Percentiles rank a stretch among this genome's conserved stretches.
These are phyloP conservation scores for Nemophila menziesii DNA, from an alignment of 257 asterid genomes.

Conservation along the genomic window DNA sequence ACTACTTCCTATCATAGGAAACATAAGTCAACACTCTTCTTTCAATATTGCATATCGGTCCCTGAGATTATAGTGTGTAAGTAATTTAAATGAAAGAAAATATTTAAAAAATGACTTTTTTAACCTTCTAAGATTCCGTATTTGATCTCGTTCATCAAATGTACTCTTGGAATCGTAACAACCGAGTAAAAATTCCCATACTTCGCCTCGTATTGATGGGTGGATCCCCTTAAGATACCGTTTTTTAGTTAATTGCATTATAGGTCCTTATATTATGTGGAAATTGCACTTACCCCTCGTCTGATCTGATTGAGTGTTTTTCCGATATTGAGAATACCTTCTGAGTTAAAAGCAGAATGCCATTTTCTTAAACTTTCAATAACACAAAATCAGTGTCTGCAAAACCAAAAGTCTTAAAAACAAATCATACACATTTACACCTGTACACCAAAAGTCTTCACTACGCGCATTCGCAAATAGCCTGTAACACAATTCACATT, in stretches of 20 bases:
- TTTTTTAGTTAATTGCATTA: too few species aligned
- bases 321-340: constrained; percentile 76
- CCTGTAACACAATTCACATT: too few species aligned
- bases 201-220: constrained; percentile 96
- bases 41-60: constrained; percentile 56
- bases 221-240: constrained; percentile 57
- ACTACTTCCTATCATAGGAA: constrained; percentile 85
- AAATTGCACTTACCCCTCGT: constrained; percentile 73
- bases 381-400: too few species aligned
- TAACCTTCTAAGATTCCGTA: constrained; percentile 63
- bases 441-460: too few species aligned
- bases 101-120: constrained; percentile 10
- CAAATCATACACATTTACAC: too few species aligned
- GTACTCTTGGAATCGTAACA: constrained; percentile 84
- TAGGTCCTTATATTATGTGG: neutral
- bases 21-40: constrained; percentile 71
- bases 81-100: constrained; percentile 8
- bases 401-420: too few species aligned
- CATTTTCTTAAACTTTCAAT: constrained; percentile 86
- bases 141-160: constrained; percentile 70
- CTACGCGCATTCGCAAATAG: too few species aligned
- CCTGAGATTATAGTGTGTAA: constrained; percentile 39
- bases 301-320: constrained; percentile 67
- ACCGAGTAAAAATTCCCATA: constrained; percentile 94
- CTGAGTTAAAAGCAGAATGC: constrained; percentile 68